phyloP scores from a whole-genome alignment of 78 protist species.

The Bodo saltans region DNA sequence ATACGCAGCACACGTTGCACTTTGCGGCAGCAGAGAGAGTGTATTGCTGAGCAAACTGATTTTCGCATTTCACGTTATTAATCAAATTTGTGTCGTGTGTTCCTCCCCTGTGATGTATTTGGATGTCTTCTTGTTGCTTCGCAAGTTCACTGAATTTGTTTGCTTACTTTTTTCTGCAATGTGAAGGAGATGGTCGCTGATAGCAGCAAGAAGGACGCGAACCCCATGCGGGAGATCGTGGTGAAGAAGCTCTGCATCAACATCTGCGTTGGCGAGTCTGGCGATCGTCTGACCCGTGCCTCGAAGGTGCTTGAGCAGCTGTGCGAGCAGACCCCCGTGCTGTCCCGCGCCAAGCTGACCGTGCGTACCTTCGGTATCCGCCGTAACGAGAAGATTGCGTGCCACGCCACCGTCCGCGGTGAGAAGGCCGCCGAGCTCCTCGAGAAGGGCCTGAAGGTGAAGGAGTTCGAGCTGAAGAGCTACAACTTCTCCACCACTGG shows the following conservation, averaged over 20 bases:
- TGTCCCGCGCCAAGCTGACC: conserved; percentile 87
- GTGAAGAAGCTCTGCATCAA: conserved; percentile 93
- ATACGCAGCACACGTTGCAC: too few species aligned
- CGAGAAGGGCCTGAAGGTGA: conserved; percentile 85
- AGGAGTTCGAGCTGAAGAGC: conserved; percentile 92
- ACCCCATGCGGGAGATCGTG: too few species aligned
- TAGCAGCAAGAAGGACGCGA: too few species aligned
- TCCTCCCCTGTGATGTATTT: too few species aligned
- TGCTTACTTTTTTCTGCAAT: too few species aligned
- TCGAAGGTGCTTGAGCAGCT: conserved; percentile 96
- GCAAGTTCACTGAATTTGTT: too few species aligned
- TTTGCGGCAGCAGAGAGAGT: too few species aligned
- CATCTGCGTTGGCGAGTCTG: conserved; percentile 97
- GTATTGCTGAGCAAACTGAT: too few species aligned
- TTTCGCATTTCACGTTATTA: too few species aligned
- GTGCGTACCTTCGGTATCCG: conserved; percentile 94
- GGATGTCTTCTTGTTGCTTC: too few species aligned
- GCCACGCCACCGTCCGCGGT: conserved; percentile 97
- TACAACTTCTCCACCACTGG: conserved; percentile 83
- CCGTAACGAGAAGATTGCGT: conserved; percentile 96
- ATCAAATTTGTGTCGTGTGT: too few species aligned
- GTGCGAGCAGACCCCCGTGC: conserved; percentile 89
- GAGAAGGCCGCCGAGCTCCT: conserved; percentile 95
- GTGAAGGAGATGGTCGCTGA: too few species aligned
- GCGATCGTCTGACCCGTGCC: conserved; percentile 98